Conservation (phyloP, 352 stramenopile species). For the Globisporangium parvum region DNA sequence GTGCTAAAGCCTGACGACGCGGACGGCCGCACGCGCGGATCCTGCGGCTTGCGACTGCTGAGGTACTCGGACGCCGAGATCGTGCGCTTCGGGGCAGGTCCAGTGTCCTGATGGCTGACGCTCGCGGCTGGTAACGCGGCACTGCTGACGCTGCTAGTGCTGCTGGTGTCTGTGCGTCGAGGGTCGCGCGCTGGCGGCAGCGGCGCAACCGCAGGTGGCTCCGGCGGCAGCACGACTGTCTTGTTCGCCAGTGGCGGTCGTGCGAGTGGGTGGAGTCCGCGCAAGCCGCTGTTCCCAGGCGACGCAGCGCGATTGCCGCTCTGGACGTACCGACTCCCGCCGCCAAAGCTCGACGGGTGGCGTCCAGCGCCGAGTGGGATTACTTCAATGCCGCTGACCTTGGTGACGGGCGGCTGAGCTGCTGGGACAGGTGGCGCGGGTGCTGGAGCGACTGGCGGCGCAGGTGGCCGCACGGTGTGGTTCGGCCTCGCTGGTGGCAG, state of each 20-base stretch:
- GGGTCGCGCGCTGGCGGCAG: too few relatives aligned
- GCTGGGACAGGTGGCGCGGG: too few relatives aligned
- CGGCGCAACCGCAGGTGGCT: too few relatives aligned
- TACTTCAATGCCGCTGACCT: constrained; percentile 30
- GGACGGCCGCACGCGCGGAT: neutral
- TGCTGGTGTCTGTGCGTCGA: neutral
- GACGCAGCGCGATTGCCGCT: constrained; percentile 38
- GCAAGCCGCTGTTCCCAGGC: constrained; percentile 14
- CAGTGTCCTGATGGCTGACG: neutral
- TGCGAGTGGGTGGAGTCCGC: constrained; percentile 8
- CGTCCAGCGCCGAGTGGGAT: constrained; percentile 38
- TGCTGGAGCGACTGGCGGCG: too few relatives aligned
- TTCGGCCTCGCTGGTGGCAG: neutral
- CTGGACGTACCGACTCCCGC: constrained; percentile 59
- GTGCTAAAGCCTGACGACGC: neutral
- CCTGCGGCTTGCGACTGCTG: constrained; percentile 10
- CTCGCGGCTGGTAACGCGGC: too few relatives aligned
- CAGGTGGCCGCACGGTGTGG: too few relatives aligned
- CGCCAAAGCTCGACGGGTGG: constrained; percentile 16
- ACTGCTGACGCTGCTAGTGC: neutral
- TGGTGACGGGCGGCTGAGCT: neutral
- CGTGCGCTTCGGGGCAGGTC: constrained; percentile 1
- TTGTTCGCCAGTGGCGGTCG: constrained; percentile 6
- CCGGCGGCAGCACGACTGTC: neutral
- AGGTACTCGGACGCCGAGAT: constrained; percentile 13